phyloP scores from a whole-genome alignment of 2,329 filamentous ascomycete species.

The Fusarium incarnatum region DNA sequence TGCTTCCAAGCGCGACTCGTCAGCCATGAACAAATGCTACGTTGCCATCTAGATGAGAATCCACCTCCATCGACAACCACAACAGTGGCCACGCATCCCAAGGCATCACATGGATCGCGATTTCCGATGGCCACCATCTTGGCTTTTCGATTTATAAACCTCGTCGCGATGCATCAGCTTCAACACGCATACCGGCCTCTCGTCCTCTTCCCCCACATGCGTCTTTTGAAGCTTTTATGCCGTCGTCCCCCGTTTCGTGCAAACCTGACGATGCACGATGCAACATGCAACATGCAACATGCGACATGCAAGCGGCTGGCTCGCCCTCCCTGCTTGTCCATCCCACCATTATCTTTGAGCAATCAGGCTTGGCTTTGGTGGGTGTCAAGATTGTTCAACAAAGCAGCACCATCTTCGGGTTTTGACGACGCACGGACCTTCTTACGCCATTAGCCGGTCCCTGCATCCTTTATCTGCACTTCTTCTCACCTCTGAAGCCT shows the following conservation, averaged over 20 bases:
- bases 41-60: slow-evolving; percentile 1
- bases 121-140: slow-evolving; percentile 19
- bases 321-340: background rate
- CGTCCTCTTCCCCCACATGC: slow-evolving; percentile 39
- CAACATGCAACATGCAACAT: slow-evolving; percentile 3
- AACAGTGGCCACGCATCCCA: slow-evolving; percentile 3
- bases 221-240: slow-evolving; percentile 28
- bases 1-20: background rate
- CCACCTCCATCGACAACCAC: background rate
- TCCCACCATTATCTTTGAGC: slow-evolving; percentile 29
- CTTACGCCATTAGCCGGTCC: slow-evolving; percentile 38
- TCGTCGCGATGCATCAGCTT: slow-evolving; percentile 25
- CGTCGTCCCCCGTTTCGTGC: slow-evolving; percentile 33
- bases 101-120: slow-evolving; percentile 24
- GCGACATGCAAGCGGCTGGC: background rate
- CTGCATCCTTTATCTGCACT: slow-evolving; percentile 46
- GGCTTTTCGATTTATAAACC: slow-evolving; percentile 27
- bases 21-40: slow-evolving; percentile 5
- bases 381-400: slow-evolving; percentile 29
- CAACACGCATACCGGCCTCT: slow-evolving; percentile 17
- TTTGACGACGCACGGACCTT: slow-evolving; percentile 34
- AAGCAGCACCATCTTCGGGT: slow-evolving; percentile 16
- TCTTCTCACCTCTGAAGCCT: slow-evolving; percentile 31
- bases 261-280: slow-evolving; percentile 22
- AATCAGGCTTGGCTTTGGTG: slow-evolving; percentile 21